Percentiles rank a stretch among this genome's conserved stretches.
Conservation (phyloP, 306 rosid species). For the Acacia acuminata region DNA sequence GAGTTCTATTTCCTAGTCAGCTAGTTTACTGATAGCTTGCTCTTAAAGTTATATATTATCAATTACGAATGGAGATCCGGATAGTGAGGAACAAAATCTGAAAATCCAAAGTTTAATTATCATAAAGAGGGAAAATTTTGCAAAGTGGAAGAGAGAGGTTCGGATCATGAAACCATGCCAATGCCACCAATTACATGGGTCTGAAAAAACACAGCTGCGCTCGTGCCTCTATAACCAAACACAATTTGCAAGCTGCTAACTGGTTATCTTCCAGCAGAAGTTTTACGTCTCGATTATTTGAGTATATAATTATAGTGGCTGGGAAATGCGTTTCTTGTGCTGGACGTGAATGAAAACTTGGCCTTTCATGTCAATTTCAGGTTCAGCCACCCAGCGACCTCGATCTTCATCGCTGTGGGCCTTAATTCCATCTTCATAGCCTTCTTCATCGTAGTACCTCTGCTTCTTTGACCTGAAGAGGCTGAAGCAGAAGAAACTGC, state of each 20-base stretch:
- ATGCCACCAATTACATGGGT: too few relatives aligned
- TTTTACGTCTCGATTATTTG: neutral
- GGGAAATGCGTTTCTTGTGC: too few relatives aligned
- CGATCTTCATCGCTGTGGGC: constrained; percentile 56
- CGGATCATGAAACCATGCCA: too few relatives aligned
- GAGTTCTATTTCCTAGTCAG: neutral
- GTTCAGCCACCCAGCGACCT: constrained; percentile 56
- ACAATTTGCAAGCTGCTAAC: constrained; percentile 18
- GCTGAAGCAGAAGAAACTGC: constrained; percentile 51
- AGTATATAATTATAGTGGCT: too few relatives aligned
- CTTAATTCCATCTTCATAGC: constrained; percentile 14
- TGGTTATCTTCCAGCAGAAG: neutral
- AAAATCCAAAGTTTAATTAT: too few relatives aligned
- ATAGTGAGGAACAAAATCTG: too few relatives aligned
- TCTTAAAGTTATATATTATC: neutral
- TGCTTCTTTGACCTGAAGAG: constrained; percentile 43
- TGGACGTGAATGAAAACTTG: constrained; percentile 25
- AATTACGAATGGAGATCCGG: neutral
- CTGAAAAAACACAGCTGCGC: too few relatives aligned
- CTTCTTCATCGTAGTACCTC: constrained; percentile 6
- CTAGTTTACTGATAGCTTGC: neutral
- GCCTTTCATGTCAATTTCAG: constrained; percentile 54
- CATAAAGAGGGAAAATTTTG: too few relatives aligned
- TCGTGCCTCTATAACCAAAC: neutral
- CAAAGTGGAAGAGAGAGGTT: too few relatives aligned